Base-by-base conservation (phyloP, 805 yeast species). In the Barnettozyma siamensis region DNA sequence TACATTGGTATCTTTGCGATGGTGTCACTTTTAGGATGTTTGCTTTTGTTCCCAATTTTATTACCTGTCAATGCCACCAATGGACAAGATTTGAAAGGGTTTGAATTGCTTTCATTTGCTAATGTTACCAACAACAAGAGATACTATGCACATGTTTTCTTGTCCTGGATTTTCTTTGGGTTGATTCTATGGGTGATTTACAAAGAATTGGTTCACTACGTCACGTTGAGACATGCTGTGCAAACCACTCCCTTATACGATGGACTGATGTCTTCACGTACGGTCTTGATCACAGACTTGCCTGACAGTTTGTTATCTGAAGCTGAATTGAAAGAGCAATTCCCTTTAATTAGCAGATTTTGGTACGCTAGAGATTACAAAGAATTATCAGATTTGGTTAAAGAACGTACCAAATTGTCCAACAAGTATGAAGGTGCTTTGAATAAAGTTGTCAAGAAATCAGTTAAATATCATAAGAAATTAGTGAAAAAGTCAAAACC, bases 21-120 rank as follows among this genome's bases (percentile, higher is more conserved):
- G 10, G 46, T 82, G 30, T 76, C 81, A 27, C 47, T 78, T 10
- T 21, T 77, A 7, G 80, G 80, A 2, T 75, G 79, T 38, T 38
- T 76, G 11, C 49, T 83, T 18, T 49, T 78, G 18, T 78, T 84
- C 74, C 89, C 89, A 27, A 69, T 85, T 39, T 64, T 85, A 40
- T 71, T 85, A 53, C 83, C 94, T 1, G 77, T 85, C 32, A 80
- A 82, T 60, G 88, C 88, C 15, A 75, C 88, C 7, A 80, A 82
- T 48, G 84, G 87, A 21, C 66, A 71, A 36, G 59, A 65, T 38
- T 50, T 64, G 27, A 41, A 57, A 33, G 91, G 89, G 7, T 81
- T 85, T 47, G 83, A 82, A 51, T 64, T 79, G 24, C 65, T 85
- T 40, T 68, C 87, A 2, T 79, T 72, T 54, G 67, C 85, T 24